Conservation (phyloP, 2,329 filamentous ascomycete genomes). For the Penicillium sp. region DNA sequence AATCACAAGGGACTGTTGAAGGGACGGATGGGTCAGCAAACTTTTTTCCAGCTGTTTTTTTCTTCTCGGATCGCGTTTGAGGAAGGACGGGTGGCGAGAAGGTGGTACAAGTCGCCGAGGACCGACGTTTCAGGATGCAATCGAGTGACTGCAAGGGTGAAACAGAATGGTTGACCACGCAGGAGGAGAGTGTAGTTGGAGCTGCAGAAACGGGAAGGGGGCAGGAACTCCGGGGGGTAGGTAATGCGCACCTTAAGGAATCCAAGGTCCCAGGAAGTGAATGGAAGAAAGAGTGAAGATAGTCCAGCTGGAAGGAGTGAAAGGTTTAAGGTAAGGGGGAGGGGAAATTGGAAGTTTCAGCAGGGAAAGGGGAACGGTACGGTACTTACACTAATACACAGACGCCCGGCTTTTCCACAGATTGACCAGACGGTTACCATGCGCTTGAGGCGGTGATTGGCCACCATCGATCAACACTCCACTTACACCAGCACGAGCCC, state of each 20-base stretch:
- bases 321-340: constrained; percentile 26
- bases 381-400: not conserved
- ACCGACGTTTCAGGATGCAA: constrained; percentile 25
- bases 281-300: constrained; percentile 11
- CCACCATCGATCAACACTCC: not conserved
- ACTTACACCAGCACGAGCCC: not conserved
- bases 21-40: constrained; percentile 6
- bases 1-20: constrained; percentile 9
- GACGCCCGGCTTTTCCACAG: not conserved
- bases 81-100: constrained; percentile 13
- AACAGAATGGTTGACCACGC: constrained; percentile 11
- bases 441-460: not conserved
- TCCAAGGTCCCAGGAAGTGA: constrained; percentile 5
- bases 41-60: not conserved
- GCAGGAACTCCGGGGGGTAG: not conserved
- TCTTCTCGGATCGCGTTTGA: constrained; percentile 8
- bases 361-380: constrained; percentile 22
- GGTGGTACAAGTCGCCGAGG: constrained; percentile 22
- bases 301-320: constrained; percentile 8
- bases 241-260: constrained; percentile 3
- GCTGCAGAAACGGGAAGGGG: not conserved
- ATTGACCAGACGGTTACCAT: not conserved
- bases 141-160: constrained; percentile 21
- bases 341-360: constrained; percentile 28
- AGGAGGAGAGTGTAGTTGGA: not conserved